These are phyloP conservation scores for Paspalum notatum DNA, from an alignment of 176 grass and related monocot species.

Conservation along the genomic window DNA sequence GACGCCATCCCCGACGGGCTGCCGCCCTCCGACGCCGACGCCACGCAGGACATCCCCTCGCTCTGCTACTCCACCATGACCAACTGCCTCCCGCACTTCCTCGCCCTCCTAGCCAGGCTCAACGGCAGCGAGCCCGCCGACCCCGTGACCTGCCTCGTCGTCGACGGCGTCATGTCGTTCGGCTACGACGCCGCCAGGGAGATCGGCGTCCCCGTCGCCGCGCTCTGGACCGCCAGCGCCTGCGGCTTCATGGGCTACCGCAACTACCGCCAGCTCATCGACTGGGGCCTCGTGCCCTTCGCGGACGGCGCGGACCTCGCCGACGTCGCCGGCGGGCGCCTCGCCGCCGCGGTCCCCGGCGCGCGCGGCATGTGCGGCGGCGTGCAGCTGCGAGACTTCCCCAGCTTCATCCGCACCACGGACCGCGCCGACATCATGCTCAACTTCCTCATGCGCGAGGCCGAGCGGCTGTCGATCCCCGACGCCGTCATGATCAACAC, in stretches of 20 bases:
- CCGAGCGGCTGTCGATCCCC: constrained; percentile 25
- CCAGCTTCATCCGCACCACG: constrained; percentile 62
- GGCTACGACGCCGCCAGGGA: constrained; percentile 29
- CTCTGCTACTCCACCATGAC: constrained; percentile 51
- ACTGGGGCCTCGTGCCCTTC: constrained; percentile 51
- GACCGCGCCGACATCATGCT: constrained; percentile 54
- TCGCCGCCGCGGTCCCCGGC: constrained; percentile 46
- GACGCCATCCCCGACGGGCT: constrained; percentile 60
- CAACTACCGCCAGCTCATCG: constrained; percentile 49
- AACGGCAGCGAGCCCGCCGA: background rate
- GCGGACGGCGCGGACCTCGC: constrained; percentile 39
- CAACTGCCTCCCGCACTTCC: constrained; percentile 51
- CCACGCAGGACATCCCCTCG: constrained; percentile 55
- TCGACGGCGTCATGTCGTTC: constrained; percentile 62
- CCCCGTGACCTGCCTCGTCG: constrained; percentile 54
- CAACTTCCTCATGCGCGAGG: constrained; percentile 49
- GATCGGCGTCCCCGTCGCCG: constrained; percentile 45
- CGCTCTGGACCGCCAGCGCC: constrained; percentile 62
- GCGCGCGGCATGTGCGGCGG: constrained; percentile 45
- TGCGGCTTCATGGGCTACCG: constrained; percentile 63
- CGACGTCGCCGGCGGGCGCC: constrained; percentile 35
- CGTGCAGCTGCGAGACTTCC: constrained; percentile 60
- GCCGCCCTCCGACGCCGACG: constrained; percentile 49
- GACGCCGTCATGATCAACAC: constrained; percentile 37
- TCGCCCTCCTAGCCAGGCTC: constrained; percentile 42